Conservation (phyloP, 768 basidiomycete genomes). For the Agaricus subrufescens region DNA sequence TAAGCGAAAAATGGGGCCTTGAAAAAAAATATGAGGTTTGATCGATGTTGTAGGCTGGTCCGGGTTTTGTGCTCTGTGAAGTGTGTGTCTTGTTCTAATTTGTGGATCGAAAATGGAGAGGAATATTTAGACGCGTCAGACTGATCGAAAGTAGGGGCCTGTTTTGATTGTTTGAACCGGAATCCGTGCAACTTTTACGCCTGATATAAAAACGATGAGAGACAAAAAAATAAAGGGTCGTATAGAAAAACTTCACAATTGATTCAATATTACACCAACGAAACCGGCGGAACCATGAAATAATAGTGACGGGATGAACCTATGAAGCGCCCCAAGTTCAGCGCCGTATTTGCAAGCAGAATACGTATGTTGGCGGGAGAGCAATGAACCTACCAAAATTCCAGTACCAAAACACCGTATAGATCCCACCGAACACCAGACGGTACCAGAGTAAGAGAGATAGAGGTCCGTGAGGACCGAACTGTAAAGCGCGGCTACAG, state of each 20-base stretch:
- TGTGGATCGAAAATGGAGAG: background rate
- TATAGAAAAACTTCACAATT: background rate
- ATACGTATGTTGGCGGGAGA: background rate
- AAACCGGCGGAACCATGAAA: background rate
- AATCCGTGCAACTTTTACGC: background rate
- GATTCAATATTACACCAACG: background rate
- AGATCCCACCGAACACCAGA: background rate
- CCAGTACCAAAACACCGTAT: background rate
- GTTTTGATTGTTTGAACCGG: background rate
- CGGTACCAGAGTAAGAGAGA: background rate
- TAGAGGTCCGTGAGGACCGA: background rate
- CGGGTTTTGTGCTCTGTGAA: background rate
- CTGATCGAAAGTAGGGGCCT: background rate
- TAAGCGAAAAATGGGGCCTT: background rate
- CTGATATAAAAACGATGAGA: background rate
- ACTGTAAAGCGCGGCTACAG: background rate
- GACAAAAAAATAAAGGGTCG: background rate
- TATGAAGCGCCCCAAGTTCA: background rate
- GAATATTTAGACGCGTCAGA: background rate
- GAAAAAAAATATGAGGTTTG: background rate
- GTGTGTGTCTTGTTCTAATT: background rate
- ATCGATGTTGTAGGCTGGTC: background rate
- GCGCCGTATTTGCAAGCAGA: background rate
- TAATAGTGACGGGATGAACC: background rate
- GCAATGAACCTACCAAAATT: background rate